Evolutionary conservation across 192 early-diverging fungal species (phyloP).

Genomic region (Backusella macrospora): DNA sequence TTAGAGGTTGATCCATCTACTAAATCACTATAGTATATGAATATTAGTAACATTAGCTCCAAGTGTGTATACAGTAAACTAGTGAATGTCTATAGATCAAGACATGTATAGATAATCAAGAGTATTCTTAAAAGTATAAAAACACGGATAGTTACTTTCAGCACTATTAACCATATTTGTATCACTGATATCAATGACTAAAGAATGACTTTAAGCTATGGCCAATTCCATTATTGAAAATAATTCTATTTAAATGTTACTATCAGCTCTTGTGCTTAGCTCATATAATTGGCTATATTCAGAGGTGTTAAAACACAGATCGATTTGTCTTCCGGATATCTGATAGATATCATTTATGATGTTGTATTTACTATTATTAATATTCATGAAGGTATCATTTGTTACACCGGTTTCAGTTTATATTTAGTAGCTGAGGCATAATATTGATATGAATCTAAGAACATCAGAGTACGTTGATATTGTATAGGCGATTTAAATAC

Average conservation of each 20-base stretch:
- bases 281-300: not conserved
- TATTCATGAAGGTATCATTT: not conserved
- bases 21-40: too few species aligned
- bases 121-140: not conserved
- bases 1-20: too few species aligned
- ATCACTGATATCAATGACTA: not conserved
- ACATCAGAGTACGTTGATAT: not conserved
- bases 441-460: not conserved
- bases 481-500: too few species aligned
- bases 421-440: not conserved
- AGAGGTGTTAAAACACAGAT: not conserved
- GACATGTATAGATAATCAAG: too few species aligned
- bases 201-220: not conserved
- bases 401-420: slow-evolving; percentile 8
- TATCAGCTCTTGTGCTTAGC: not conserved
- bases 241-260: not conserved
- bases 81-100: too few species aligned
- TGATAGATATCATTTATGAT: not conserved
- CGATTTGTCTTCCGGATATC: not conserved
- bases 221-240: not conserved
- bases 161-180: not conserved
- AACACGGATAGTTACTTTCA: not conserved
- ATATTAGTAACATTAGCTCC: too few species aligned
- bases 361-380: not conserved
- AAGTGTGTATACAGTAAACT: too few species aligned